Evolutionary conservation across 176 grass and related monocot genomes (phyloP).

Genomic region (Avena eriantha): DNA sequence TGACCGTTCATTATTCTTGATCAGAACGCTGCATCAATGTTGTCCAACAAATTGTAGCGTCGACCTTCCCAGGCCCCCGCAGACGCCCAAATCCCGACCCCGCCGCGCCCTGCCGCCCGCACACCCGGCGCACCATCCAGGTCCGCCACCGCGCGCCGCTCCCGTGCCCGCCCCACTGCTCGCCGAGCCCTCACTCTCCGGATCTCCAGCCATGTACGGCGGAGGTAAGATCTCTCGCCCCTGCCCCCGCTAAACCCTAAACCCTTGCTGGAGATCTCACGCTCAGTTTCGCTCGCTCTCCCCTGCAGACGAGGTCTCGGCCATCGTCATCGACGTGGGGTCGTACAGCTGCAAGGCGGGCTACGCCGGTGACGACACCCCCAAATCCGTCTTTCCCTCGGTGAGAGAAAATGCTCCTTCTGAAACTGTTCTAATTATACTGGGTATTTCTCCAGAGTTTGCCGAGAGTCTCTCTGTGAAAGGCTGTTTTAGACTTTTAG

Average conservation of each 20-base stretch:
- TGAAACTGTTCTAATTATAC: not conserved
- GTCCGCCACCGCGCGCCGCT: not conserved
- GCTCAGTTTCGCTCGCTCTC: not conserved
- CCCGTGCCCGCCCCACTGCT: not conserved
- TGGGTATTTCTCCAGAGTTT: not conserved
- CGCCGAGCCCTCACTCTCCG: not conserved
- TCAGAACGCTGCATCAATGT: no score
- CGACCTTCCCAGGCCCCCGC: not conserved
- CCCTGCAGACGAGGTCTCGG: constrained; percentile 88
- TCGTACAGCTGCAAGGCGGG: constrained; percentile 99
- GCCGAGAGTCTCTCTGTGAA: not conserved
- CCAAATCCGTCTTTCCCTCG: constrained; percentile 95
- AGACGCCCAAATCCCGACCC: not conserved
- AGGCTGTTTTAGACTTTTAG: not conserved
- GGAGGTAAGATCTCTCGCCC: constrained; percentile 69
- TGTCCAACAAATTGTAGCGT: no score
- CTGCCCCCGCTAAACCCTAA: constrained; percentile 37
- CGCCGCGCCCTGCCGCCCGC: not conserved
- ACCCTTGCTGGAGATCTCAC: constrained; percentile 47
- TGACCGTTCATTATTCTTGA: no score
- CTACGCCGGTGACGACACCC: constrained; percentile 94
- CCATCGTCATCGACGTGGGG: constrained; percentile 94
- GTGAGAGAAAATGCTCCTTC: constrained; percentile 49
- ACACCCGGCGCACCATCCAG: not conserved
- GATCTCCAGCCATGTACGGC: constrained; percentile 79